Evolutionary conservation across 1,139 yeast genomes (phyloP), one percentile per base, ranked within the genome.

Genomic region (Pneumocystis carinii): DNA sequence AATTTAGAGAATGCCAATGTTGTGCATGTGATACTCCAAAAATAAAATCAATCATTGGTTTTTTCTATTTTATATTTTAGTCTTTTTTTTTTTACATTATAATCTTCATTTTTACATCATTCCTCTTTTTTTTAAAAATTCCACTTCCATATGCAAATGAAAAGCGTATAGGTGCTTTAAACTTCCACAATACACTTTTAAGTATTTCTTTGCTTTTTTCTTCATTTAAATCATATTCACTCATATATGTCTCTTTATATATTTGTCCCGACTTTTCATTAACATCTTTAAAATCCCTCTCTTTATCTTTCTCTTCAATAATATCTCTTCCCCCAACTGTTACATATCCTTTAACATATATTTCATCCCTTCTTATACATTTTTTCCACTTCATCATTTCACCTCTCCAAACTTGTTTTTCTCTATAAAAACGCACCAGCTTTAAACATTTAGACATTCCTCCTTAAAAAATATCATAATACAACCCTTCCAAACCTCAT

Each of bases 131-230:
- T 38, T 84, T 80, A 69, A 94, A 87, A 0, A 94, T 96, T 3
- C 96, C 97, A 8, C 95, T 87, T 0, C 99, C 99, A 73, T 94
- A 94, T 0, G 97, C 99, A 73, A 90, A 85, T 0, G 92, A 85
- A 69, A 80, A 86, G 64, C 82, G 76, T 29, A 87, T 81, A 0
- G 92, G 90, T 0, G 90, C 86, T 61, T 81, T 75, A 72, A 88
- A 87, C 59, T 79, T 75, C 72, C 81, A 73, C 29, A 85, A 72
- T 3, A 87, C 78, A 1, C 77, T 74, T 29, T 78, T 74, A 59
- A 87, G 75, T 19, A 79, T 77, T n/a, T 74, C 75, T 58, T 81
- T 74, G 66, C 79, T 71, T 24, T 77, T 79, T 14, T 36, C 17
- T 38, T 74, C 72, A 61, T 78, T 81, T 7, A 81, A 76, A 6